Conservation (phyloP, 352 stramenopile genomes). For the Phytopythium mirpurense region DNA sequence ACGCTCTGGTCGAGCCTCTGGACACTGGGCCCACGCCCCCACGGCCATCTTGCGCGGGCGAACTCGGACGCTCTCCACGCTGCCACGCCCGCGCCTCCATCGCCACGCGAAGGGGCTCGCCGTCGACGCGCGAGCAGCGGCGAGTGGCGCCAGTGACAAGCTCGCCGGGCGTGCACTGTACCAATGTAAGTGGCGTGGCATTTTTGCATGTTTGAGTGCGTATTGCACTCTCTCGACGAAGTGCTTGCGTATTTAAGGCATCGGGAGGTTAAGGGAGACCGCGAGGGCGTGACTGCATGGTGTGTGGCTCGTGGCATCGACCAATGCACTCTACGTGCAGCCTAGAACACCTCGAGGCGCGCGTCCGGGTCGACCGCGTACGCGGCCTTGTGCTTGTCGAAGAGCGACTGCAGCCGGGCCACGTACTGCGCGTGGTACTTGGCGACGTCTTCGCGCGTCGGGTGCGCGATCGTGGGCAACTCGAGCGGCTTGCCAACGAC, state of each 20-base stretch:
- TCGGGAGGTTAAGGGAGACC: too few species aligned
- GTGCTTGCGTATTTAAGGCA: background rate
- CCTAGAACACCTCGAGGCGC: slow-evolving; percentile 48
- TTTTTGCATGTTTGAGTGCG: background rate
- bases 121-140: background rate
- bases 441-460: slow-evolving; percentile 82
- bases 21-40: slow-evolving; percentile 6
- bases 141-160: background rate
- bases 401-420: slow-evolving; percentile 70
- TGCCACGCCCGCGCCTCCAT: background rate
- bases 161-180: background rate
- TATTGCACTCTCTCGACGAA: background rate
- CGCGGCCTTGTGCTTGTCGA: slow-evolving; percentile 80
- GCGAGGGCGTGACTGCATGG: background rate
- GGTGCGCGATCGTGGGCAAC: slow-evolving; percentile 82
- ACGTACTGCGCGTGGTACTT: slow-evolving; percentile 91
- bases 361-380: slow-evolving; percentile 67
- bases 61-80: background rate
- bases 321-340: slow-evolving; percentile 2
- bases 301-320: background rate
- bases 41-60: background rate
- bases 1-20: slow-evolving; percentile 27
- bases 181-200: background rate
- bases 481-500: slow-evolving; percentile 86
- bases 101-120: background rate